Evolutionary conservation across 1,284 basidiomycete genomes (phyloP), one percentile per base, ranked within the genome.

Genomic region (Gymnopus androsaceus): DNA sequence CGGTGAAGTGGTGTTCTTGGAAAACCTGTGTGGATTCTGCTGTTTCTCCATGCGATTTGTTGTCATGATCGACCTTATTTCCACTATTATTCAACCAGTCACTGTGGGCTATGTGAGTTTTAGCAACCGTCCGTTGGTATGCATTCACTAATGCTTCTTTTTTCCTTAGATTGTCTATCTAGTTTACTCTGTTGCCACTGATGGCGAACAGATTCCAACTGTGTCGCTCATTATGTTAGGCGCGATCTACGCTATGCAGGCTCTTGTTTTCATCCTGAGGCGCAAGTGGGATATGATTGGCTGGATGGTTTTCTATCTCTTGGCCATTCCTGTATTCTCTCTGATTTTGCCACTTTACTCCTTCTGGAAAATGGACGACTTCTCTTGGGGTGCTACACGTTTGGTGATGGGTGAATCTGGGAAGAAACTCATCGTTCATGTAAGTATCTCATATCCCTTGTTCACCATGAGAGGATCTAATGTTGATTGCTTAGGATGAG

Each of bases 311-410:
- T 95, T 98, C 75, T 98, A 97, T 74, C 91, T 98, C 68, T 71
- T 94, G 19, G 95, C 94, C 51, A 94, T 96, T 61, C 94, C 94
- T 3, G 84, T 84, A 48, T 95, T 94, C 79, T 95, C 95, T 19
- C 89, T 99, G 77, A 83, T 95, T 74, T 82, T 98, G 37, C 96
- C 95, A 1, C 75, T 98, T 19, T 98, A 98, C 73, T 96, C 96
- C 1, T 98, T 98, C 87, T 99, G 95, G 96, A 87, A 83, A 64
- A 98, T 98, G 95, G 96, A 98, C 74, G 94, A 97, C 74, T 98
- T 98, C 84, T 95, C 93, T 3, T 97, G 94, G 97, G 97, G 97
- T 84, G 82, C 84, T 46, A 97, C 95, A 19, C 92, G 92, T 85
- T 72, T 95, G 60, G 95, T 99, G 31, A 77, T 97, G 63, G 96